These are phyloP conservation scores for Cyphellophora attinorum DNA, from an alignment of 2,329 filamentous ascomycete genomes.

Conservation along the genomic window DNA sequence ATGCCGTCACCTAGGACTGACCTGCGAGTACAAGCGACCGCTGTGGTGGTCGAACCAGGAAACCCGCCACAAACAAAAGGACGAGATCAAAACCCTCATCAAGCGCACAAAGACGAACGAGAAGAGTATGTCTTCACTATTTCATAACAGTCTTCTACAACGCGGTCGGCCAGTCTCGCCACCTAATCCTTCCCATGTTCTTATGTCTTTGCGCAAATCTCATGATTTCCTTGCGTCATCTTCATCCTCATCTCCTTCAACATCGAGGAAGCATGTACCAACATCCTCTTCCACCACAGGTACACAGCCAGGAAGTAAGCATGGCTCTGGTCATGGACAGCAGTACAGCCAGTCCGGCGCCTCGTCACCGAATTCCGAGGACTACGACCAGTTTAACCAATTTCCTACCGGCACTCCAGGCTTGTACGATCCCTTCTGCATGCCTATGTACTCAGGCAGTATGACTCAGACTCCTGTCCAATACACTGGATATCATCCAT, in stretches of 20 bases:
- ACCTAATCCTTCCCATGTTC: not conserved
- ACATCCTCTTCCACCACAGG: conserved; percentile 55
- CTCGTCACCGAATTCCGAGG: conserved; percentile 71
- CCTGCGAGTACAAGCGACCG: conserved; percentile 92
- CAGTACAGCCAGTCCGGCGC: conserved; percentile 39
- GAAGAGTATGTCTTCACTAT: conserved; percentile 52
- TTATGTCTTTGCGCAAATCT: conserved; percentile 1
- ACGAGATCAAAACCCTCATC: conserved; percentile 93
- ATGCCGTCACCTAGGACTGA: conserved; percentile 64
- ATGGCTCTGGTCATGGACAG: not conserved
- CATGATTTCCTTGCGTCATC: too few relatives aligned
- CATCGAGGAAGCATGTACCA: conserved; percentile 37
- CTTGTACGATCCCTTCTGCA: conserved; percentile 30
- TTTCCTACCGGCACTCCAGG: conserved; percentile 46
- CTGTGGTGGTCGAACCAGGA: conserved; percentile 97
- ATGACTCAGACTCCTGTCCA: conserved; percentile 50
- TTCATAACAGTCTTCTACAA: conserved; percentile 1
- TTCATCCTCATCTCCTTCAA: not conserved
- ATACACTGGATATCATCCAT: conserved; percentile 52
- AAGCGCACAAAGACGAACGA: conserved; percentile 92
- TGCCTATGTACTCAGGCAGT: conserved; percentile 37
- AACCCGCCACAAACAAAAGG: conserved; percentile 75
- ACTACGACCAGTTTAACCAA: conserved; percentile 59
- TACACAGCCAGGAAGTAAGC: not conserved
- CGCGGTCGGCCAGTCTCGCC: not conserved